Conservation (phyloP, 176 grass and related monocot genomes). For the Hyparrhenia diplandra region DNA sequence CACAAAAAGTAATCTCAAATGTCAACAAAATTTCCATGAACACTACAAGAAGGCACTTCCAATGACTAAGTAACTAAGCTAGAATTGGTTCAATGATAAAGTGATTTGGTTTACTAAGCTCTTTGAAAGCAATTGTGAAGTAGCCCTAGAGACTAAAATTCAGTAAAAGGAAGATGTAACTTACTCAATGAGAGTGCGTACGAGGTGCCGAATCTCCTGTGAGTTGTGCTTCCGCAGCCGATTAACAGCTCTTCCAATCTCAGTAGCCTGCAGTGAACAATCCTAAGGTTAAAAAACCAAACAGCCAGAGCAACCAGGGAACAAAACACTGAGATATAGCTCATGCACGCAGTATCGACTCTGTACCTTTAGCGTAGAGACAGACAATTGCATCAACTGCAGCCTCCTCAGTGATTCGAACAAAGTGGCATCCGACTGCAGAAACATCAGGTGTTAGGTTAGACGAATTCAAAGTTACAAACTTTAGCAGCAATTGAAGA, state of each 20-base stretch:
- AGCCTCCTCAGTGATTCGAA: conserved; percentile 83
- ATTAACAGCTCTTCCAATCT: conserved; percentile 88
- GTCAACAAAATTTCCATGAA: conserved; percentile 15
- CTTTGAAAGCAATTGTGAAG: not conserved
- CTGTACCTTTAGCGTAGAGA: conserved; percentile 60
- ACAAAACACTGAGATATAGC: not conserved
- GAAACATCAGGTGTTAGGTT: not conserved
- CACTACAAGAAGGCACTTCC: not conserved
- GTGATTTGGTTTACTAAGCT: too few species aligned
- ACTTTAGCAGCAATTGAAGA: not conserved
- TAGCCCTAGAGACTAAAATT: not conserved
- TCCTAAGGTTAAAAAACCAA: conserved; percentile 7
- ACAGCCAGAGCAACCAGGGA: not conserved
- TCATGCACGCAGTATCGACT: not conserved
- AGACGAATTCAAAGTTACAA: not conserved
- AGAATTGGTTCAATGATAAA: not conserved
- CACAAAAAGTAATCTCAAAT: conserved; percentile 1
- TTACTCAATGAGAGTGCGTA: conserved; percentile 77
- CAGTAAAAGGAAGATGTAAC: conserved; percentile 11
- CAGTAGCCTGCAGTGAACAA: conserved; percentile 55
- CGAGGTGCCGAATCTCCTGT: conserved; percentile 61
- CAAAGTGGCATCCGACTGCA: conserved; percentile 73
- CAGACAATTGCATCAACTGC: conserved; percentile 87
- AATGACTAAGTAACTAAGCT: not conserved
- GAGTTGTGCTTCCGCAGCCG: conserved; percentile 69